Percentiles rank a stretch among this genome's conserved stretches.
Conservation (phyloP, 306 rosid species). For the Pterocarpus macrocarpus region DNA sequence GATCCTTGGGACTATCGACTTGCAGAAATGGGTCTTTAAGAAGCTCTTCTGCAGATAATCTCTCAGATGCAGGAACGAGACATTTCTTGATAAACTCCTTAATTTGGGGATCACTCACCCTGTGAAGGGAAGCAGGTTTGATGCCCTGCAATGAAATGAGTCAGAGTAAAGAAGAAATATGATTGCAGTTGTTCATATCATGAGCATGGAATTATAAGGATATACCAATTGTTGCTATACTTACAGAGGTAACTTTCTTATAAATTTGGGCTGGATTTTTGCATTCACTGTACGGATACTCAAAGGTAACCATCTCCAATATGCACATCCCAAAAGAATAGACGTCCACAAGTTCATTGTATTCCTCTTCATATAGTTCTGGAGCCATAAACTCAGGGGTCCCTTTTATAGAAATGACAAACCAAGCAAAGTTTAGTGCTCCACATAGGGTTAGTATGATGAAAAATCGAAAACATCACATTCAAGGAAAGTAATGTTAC, state of each 20-base stretch:
- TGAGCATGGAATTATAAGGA: slow-evolving; percentile 20
- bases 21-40: slow-evolving; percentile 76
- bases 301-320: slow-evolving; percentile 87
- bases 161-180: slow-evolving; percentile 24
- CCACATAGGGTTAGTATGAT: background rate
- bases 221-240: slow-evolving; percentile 39
- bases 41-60: slow-evolving; percentile 79
- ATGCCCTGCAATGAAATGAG: slow-evolving; percentile 66
- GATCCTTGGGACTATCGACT: slow-evolving; percentile 62
- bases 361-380: slow-evolving; percentile 86
- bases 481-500: slow-evolving; percentile 51
- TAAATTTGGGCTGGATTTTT: slow-evolving; percentile 80
- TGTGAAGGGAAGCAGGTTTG: slow-evolving; percentile 75
- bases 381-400: slow-evolving; percentile 97
- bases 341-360: slow-evolving; percentile 80
- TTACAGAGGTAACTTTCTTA: slow-evolving; percentile 82
- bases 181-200: slow-evolving; percentile 1
- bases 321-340: slow-evolving; percentile 91
- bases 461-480: slow-evolving; percentile 33
- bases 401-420: slow-evolving; percentile 54
- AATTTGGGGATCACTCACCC: slow-evolving; percentile 67
- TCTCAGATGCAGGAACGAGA: slow-evolving; percentile 67
- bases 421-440: slow-evolving; percentile 32
- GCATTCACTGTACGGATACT: slow-evolving; percentile 88
- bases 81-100: slow-evolving; percentile 79